Evolutionary conservation across 2,329 filamentous ascomycete species (phyloP).

Genomic region (Cladosporium oxysporum): DNA sequence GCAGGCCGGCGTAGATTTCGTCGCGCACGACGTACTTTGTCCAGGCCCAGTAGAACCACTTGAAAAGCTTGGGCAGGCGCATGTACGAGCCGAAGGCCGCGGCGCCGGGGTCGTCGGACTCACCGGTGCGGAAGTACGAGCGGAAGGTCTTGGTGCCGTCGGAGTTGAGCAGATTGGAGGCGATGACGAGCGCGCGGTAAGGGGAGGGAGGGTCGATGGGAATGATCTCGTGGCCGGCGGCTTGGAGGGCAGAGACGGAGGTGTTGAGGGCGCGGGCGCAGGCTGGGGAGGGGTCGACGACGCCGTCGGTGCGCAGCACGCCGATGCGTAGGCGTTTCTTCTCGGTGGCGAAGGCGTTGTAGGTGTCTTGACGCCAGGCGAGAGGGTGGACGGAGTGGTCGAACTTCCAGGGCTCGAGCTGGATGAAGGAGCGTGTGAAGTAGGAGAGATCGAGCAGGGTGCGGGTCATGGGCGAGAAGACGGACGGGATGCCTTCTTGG

Average conservation of each 20-base stretch:
- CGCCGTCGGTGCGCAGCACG: conserved; percentile 69
- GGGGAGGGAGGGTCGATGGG: conserved; percentile 58
- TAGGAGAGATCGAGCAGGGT: conserved; percentile 81
- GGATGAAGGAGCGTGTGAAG: conserved; percentile 75
- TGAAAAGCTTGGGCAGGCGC: conserved; percentile 69
- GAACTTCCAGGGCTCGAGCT: conserved; percentile 86
- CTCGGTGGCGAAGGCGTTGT: conserved; percentile 60
- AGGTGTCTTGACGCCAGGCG: conserved; percentile 69
- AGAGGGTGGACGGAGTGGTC: conserved; percentile 84
- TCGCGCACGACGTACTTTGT: conserved; percentile 82
- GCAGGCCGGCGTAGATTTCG: conserved; percentile 72
- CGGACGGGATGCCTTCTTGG: conserved; percentile 84
- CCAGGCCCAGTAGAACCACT: conserved; percentile 86
- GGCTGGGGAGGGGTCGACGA: conserved; percentile 83
- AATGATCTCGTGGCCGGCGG: conserved; percentile 73
- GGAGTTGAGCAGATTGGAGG: conserved; percentile 76
- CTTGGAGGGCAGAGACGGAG: conserved; percentile 67
- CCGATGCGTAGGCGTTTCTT: conserved; percentile 71
- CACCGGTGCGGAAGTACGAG: conserved; percentile 72
- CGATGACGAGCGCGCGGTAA: conserved; percentile 74
- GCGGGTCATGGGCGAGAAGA: conserved; percentile 90
- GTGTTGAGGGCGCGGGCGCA: conserved; percentile 74
- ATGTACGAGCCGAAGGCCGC: conserved; percentile 74
- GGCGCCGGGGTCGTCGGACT: conserved; percentile 78
- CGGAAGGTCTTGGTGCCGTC: conserved; percentile 82